Evolutionary conservation across 2,329 filamentous ascomycete genomes (phyloP).

Genomic region (Fusarium sarcochroum): DNA sequence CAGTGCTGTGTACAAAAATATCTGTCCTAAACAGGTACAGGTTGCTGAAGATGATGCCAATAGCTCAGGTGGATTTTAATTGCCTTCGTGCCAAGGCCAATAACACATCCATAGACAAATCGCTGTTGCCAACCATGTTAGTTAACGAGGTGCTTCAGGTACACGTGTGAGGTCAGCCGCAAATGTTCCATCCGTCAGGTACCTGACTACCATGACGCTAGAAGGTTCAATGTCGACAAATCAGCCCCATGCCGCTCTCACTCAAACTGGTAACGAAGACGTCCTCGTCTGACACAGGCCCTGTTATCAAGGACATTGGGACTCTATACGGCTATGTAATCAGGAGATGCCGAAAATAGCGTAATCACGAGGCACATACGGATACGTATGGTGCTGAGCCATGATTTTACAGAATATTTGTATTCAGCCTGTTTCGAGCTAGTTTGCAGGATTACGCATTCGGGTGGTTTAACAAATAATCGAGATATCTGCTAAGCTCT

Average conservation of each 20-base stretch:
- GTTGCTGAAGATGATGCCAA: slow-evolving; percentile 2
- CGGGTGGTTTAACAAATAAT: too few relatives aligned
- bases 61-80: slow-evolving; percentile 1
- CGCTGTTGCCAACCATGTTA: background rate
- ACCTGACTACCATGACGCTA: slow-evolving; percentile 32
- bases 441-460: background rate
- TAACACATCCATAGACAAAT: background rate
- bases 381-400: background rate
- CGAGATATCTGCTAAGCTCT: too few relatives aligned
- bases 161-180: slow-evolving; percentile 6
- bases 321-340: slow-evolving; percentile 3
- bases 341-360: slow-evolving; percentile 19
- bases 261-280: background rate
- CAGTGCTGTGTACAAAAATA: slow-evolving; percentile 3
- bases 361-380: background rate
- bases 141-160: slow-evolving; percentile 1
- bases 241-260: slow-evolving; percentile 6
- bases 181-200: slow-evolving; percentile 14
- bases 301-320: slow-evolving; percentile 16
- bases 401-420: background rate
- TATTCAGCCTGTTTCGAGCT: slow-evolving; percentile 3
- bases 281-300: background rate
- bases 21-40: slow-evolving; percentile 13
- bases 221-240: slow-evolving; percentile 8
- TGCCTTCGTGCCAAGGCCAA: slow-evolving; percentile 6